These are phyloP conservation scores for Globisporangium paroecandrum DNA, from an alignment of 352 stramenopile genomes.

Conservation along the genomic window DNA sequence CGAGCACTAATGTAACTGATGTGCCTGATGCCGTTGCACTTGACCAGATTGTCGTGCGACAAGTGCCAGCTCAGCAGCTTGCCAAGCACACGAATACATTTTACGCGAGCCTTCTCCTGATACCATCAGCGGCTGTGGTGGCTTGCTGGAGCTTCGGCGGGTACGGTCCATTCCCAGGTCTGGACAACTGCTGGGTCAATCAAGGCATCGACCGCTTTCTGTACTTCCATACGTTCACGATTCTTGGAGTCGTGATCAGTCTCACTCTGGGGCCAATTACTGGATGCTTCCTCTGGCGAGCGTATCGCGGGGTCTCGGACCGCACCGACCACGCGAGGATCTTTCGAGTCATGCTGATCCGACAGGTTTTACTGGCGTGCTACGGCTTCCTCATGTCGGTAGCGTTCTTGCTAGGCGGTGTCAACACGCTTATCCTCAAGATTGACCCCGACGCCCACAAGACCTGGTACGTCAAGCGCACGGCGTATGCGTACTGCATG, in stretches of 20 bases:
- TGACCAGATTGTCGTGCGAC: constrained; percentile 24
- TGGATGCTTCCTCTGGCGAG: constrained; percentile 23
- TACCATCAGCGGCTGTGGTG: constrained; percentile 20
- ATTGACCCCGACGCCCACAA: constrained; percentile 19
- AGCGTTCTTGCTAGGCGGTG: constrained; percentile 20
- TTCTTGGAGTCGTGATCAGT: constrained; percentile 21
- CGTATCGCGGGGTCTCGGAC: constrained; percentile 17
- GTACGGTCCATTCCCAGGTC: constrained; percentile 28
- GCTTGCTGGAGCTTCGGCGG: constrained; percentile 26
- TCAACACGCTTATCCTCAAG: constrained; percentile 26
- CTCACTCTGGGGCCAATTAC: constrained; percentile 20
- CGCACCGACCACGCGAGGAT: constrained; percentile 12
- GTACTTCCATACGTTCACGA: constrained; percentile 34
- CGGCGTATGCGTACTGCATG: constrained; percentile 29
- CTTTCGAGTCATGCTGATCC: constrained; percentile 26
- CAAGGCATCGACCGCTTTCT: constrained; percentile 25
- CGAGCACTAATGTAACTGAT: background rate
- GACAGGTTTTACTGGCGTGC: constrained; percentile 25
- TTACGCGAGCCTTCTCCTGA: constrained; percentile 21
- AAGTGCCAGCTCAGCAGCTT: constrained; percentile 22
- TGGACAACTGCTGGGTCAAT: constrained; percentile 39
- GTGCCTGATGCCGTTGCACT: background rate
- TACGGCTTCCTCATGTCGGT: constrained; percentile 28
- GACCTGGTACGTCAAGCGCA: constrained; percentile 28
- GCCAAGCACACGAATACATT: constrained; percentile 18